Evolutionary conservation across 371 early-diverging fungal species (phyloP), one percentile per base, ranked within the genome.

Genomic region (Smittium culicis): DNA sequence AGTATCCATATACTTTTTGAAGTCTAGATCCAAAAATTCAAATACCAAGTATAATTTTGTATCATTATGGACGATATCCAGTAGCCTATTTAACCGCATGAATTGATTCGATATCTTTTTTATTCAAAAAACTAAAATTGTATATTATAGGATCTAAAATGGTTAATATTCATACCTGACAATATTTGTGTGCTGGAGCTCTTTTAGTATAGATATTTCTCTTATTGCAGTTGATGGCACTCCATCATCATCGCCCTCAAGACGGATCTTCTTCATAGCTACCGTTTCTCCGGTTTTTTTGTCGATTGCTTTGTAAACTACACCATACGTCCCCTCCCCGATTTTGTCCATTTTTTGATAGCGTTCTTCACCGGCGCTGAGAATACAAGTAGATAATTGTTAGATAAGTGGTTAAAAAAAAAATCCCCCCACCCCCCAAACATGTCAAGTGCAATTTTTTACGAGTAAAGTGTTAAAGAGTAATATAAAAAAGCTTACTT

Each of bases 301-400:
- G 73, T 99, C 94, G 33, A 87, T 83, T 0, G 99, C 99, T 5
- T 96, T 88, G 78, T 94, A 99, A 2, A 99, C 99, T 28, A 99
- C 85, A 17, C 99, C 99, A 77, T 99, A 99, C 0, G 99, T 88
- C 25, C 99, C 99, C 76, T 99, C 99, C 65, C 93, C 98, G 70
- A 99, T 99, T 69, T 89, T 83, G 79, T 96, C 95, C 28, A 97
- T 81, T 59, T 88, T 88, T 70, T 94, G 92, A 79, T 90, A 97
- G 69, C 77, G 73, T 28, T 72, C 54, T 66, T 76, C 77, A n/a
- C n/a, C n/a, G n/a, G n/a, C n/a, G n/a, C n/a, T n/a, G n/a, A n/a
- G n/a, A n/a, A n/a, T n/a, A n/a, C n/a, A n/a, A n/a, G n/a, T n/a
- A n/a, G n/a, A n/a, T n/a, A n/a, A n/a, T n/a, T n/a, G n/a, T n/a